Conservation (phyloP, 768 basidiomycete species). For the Lentinula guzmanii region DNA sequence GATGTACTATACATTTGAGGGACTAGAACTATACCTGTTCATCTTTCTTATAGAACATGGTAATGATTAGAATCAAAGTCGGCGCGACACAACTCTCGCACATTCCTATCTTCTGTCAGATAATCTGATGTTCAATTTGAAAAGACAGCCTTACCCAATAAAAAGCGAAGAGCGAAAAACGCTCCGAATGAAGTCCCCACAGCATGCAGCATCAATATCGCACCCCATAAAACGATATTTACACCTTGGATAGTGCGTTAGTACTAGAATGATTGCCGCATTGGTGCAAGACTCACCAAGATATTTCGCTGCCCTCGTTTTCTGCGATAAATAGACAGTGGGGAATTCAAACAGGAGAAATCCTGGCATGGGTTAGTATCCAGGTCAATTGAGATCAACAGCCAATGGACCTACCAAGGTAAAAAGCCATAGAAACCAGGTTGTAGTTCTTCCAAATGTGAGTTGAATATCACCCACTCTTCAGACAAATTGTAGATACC, state of each 20-base stretch:
- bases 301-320: conserved; percentile 53
- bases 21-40: conserved; percentile 37
- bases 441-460: conserved; percentile 39
- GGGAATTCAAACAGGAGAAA: conserved; percentile 61
- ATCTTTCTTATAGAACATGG: conserved; percentile 66
- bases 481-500: conserved; percentile 23
- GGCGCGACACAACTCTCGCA: conserved; percentile 63
- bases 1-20: background rate
- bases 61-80: conserved; percentile 53
- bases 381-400: background rate
- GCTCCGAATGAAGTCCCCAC: conserved; percentile 49
- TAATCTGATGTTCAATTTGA: background rate
- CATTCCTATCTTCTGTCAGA: conserved; percentile 38
- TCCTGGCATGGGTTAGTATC: conserved; percentile 22
- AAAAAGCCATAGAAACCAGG: conserved; percentile 58
- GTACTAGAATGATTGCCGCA: background rate
- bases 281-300: conserved; percentile 32
- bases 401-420: conserved; percentile 35
- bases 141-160: conserved; percentile 37
- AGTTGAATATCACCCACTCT: background rate
- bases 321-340: conserved; percentile 61
- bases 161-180: conserved; percentile 58
- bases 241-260: conserved; percentile 23
- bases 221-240: conserved; percentile 59
- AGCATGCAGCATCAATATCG: conserved; percentile 54